Evolutionary conservation across 2,329 filamentous ascomycete species (phyloP).

Genomic region (Pseudogymnoascus sp.): DNA sequence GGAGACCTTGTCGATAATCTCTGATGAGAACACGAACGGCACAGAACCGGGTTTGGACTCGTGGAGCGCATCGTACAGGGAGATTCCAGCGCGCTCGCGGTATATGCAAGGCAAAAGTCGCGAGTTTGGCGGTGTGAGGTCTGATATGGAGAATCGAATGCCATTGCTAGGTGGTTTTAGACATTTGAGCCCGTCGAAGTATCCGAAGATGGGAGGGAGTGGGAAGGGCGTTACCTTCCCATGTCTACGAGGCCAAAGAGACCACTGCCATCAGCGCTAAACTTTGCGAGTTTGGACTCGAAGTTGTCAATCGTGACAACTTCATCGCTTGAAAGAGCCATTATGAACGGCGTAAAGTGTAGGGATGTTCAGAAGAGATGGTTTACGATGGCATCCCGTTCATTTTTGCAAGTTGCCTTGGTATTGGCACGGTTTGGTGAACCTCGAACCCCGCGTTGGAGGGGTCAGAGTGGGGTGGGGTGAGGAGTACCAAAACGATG

Average conservation of each 20-base stretch:
- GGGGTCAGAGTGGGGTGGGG: neutral
- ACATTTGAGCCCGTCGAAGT: neutral
- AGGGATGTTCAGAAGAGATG: neutral
- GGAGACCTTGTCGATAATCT: slow-evolving; percentile 58
- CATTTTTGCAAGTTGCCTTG: neutral
- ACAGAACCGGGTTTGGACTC: slow-evolving; percentile 31
- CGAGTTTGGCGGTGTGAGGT: slow-evolving; percentile 60
- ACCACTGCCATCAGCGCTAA: slow-evolving; percentile 15
- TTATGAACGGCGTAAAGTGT: slow-evolving; percentile 5
- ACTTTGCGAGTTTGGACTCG: slow-evolving; percentile 19
- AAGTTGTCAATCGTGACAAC: slow-evolving; percentile 27
- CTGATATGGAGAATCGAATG: slow-evolving; percentile 84
- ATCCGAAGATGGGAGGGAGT: neutral
- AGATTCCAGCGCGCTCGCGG: slow-evolving; percentile 70
- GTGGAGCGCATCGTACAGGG: slow-evolving; percentile 74
- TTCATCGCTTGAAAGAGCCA: slow-evolving; percentile 17
- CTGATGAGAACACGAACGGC: slow-evolving; percentile 35
- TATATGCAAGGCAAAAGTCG: slow-evolving; percentile 71
- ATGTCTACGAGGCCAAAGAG: slow-evolving; percentile 29
- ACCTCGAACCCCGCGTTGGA: neutral
- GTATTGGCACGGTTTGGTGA: neutral
- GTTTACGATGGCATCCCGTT: neutral
- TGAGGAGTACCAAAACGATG: neutral
- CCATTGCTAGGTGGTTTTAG: slow-evolving; percentile 58
- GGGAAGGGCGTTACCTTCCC: slow-evolving; percentile 24